phyloP scores from a whole-genome alignment of 768 basidiomycete genomes.

The Tylopilus sp. region DNA sequence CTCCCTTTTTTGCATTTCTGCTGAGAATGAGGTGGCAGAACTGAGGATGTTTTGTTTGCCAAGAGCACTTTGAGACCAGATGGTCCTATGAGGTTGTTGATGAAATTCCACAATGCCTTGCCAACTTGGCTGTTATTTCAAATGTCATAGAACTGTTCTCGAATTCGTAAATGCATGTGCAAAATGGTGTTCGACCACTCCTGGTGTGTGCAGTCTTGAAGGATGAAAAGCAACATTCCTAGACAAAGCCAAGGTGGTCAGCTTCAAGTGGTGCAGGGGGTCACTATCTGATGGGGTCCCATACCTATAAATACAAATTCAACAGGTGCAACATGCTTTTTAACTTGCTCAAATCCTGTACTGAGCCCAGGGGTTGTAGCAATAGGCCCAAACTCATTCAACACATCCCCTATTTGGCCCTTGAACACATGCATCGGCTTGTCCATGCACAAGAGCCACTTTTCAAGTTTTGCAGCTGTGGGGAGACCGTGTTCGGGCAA shows the following conservation, averaged over 20 bases:
- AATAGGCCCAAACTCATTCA: slow-evolving; percentile 54
- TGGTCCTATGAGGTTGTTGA: slow-evolving; percentile 41
- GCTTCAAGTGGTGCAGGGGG: not conserved
- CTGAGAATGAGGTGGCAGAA: slow-evolving; percentile 13
- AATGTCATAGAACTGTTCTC: slow-evolving; percentile 58
- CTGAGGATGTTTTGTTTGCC: slow-evolving; percentile 12
- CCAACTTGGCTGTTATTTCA: slow-evolving; percentile 57
- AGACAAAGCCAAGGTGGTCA: not conserved
- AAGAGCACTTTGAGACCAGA: slow-evolving; percentile 30
- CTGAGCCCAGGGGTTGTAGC: slow-evolving; percentile 41
- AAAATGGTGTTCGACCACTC: slow-evolving; percentile 55
- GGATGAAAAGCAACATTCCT: slow-evolving; percentile 67
- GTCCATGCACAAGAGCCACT: slow-evolving; percentile 34
- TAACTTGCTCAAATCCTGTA: slow-evolving; percentile 49
- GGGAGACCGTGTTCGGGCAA: slow-evolving; percentile 47
- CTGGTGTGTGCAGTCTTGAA: slow-evolving; percentile 40
- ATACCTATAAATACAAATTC: slow-evolving; percentile 82
- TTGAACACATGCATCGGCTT: slow-evolving; percentile 50
- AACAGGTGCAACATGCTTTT: slow-evolving; percentile 62
- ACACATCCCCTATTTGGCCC: slow-evolving; percentile 46
- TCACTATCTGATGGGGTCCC: slow-evolving; percentile 2
- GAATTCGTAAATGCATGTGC: slow-evolving; percentile 53
- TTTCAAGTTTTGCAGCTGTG: slow-evolving; percentile 54
- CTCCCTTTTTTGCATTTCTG: slow-evolving; percentile 31
- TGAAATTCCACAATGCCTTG: slow-evolving; percentile 55